phyloP scores from a whole-genome alignment of 768 basidiomycete species.

The Dentipellis fragilis region DNA sequence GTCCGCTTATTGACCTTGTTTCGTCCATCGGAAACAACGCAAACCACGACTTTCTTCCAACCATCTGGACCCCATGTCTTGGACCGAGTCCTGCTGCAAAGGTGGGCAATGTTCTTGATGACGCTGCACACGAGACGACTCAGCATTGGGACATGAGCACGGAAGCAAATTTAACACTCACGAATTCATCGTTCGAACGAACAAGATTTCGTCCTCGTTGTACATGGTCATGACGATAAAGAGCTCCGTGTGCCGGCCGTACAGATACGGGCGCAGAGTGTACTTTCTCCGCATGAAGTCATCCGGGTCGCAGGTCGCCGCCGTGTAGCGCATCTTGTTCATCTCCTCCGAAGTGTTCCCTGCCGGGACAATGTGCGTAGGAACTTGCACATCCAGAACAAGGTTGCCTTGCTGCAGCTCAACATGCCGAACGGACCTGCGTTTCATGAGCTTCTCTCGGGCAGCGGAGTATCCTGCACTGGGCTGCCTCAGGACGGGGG shows the following conservation, averaged over 20 bases:
- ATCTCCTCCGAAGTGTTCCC: conserved; percentile 59
- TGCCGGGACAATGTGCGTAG: conserved; percentile 67
- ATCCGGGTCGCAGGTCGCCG: conserved; percentile 84
- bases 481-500: conserved; percentile 34
- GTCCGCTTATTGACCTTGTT: conserved; percentile 86
- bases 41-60: conserved; percentile 88
- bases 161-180: conserved; percentile 25
- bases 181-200: conserved; percentile 79
- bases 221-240: conserved; percentile 98
- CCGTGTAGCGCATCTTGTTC: conserved; percentile 81
- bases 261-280: conserved; percentile 69
- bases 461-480: conserved; percentile 51
- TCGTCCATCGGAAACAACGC: conserved; percentile 78
- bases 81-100: conserved; percentile 59
- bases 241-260: conserved; percentile 76
- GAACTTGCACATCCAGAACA: conserved; percentile 76
- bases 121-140: conserved; percentile 35
- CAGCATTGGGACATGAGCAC: background rate
- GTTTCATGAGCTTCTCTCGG: conserved; percentile 74
- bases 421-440: conserved; percentile 69
- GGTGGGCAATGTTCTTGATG: conserved; percentile 77
- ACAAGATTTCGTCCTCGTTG: conserved; percentile 81
- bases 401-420: conserved; percentile 76
- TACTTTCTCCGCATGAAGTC: conserved; percentile 74
- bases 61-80: conserved; percentile 84